Percentiles rank a stretch among this genome's conserved stretches.
These are phyloP conservation scores for Melaleuca quinquenervia DNA, from an alignment of 345 rosid genomes.

Conservation along the genomic window DNA sequence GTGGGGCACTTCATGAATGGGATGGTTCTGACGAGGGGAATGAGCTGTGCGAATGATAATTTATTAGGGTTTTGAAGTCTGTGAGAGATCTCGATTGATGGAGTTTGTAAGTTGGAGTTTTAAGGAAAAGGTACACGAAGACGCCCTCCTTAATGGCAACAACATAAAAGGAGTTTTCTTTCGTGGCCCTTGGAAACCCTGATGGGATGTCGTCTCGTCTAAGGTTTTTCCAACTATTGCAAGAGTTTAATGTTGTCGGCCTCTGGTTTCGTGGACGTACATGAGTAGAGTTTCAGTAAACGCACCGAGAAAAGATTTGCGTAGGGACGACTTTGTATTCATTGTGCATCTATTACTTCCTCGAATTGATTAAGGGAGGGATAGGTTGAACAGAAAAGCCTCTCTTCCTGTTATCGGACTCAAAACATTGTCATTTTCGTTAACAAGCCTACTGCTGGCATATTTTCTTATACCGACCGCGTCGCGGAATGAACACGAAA, in stretches of 20 bases:
- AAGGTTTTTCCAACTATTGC: background rate
- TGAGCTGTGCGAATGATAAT: background rate
- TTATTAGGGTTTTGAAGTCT: background rate
- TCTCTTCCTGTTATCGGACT: background rate
- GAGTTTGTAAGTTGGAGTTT: background rate
- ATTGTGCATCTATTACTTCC: background rate
- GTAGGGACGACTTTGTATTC: background rate
- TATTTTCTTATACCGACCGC: background rate
- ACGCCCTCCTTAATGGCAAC: background rate
- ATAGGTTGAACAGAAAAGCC: background rate
- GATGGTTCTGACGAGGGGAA: background rate
- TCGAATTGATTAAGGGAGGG: background rate
- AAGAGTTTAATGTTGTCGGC: background rate
- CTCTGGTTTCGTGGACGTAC: background rate
- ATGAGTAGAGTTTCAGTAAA: background rate
- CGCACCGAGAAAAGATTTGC: background rate
- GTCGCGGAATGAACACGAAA: background rate
- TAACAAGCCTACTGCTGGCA: background rate
- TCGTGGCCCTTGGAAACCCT: background rate
- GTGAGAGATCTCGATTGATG: background rate
- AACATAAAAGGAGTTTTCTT: background rate
- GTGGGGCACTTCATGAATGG: background rate
- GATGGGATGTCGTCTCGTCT: background rate
- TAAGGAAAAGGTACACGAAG: background rate
- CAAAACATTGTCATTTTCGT: background rate